phyloP scores from a whole-genome alignment of 1,284 basidiomycete genomes.

The Rhodotorula sp. region DNA sequence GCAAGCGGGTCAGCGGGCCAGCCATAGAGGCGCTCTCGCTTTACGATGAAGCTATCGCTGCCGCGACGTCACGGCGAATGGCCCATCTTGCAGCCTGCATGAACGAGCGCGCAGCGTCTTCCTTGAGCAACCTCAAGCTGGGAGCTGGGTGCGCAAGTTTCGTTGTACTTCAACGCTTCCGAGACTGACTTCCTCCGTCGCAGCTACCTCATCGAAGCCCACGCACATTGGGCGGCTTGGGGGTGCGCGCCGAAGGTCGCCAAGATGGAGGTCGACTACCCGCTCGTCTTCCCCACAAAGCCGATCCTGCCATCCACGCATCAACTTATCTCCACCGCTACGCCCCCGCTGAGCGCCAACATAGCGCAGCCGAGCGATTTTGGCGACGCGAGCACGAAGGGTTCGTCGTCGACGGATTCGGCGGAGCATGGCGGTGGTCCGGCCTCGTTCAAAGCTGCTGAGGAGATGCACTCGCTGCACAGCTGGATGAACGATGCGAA shows the following conservation, averaged over 20 bases:
- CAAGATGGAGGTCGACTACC: conserved; percentile 13
- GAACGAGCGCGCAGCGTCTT: conserved; percentile 32
- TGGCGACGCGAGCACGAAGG: neutral
- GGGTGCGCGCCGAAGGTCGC: conserved; percentile 26
- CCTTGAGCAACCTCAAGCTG: conserved; percentile 19
- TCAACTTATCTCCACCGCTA: neutral
- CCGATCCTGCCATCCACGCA: no score
- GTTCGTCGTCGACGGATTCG: neutral
- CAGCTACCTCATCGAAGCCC: conserved; percentile 35
- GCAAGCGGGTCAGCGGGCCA: neutral
- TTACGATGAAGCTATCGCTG: conserved; percentile 27
- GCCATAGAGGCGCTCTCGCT: neutral
- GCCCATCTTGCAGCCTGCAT: conserved; percentile 23
- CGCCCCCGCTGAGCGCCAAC: neutral
- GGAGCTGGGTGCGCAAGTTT: conserved; percentile 5
- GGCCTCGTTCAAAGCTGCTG: neutral
- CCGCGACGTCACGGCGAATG: conserved; percentile 4
- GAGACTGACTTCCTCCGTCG: neutral
- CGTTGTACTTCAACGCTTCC: rapidly evolving
- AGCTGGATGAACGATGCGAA: neutral
- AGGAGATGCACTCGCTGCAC: neutral
- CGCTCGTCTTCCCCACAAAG: conserved; percentile 11
- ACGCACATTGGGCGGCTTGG: conserved; percentile 27
- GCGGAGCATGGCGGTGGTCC: neutral
- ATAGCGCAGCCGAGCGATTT: neutral